Evolutionary conservation across 2,329 filamentous ascomycete genomes (phyloP), one percentile per base, ranked within the genome.

Genomic region (Fusarium ramigenum): DNA sequence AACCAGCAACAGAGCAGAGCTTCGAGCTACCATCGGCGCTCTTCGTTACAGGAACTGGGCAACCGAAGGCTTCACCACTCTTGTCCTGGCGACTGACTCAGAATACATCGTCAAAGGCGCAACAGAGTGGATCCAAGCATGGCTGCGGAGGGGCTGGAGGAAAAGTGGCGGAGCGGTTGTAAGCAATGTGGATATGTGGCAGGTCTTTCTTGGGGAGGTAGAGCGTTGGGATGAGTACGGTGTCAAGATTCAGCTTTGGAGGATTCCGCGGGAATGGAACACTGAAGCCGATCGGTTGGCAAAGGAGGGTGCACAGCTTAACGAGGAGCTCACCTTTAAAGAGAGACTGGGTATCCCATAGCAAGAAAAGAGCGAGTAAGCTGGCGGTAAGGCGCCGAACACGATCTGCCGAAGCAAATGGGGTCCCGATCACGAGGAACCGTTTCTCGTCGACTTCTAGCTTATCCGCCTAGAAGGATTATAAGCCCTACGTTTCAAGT

Each of bases 161-260:
- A 86, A 79, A 14, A 67, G 59, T 2, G 66, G 56, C 5, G 78
- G 80, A 0, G 70, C 19, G 2, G 65, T 73, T 2, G 85, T 89
- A 50, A 85, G 85, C 75, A 89, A 89, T 67, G 79, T 76, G 65
- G 87, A 90, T 66, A 69, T 90, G 28, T 90, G 88, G 87, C 78
- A 88, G 73, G 69, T 78, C 19, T 76, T 90, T 5, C 78, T 88
- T 15, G 81, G 80, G 1, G 82, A 85, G 59, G 66, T 83, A 4
- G 83, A 85, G 67, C 66, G 70, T 30, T 70, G 57, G 25, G 30
- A 79, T 7, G 71, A 76, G 1, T 0, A 54, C 1, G 82, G 82
- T 0, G 42, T 86, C 30, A 62, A 73, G 11, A 78, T 88, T n/a
- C 36, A 80, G 43, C 84, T 89, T 72, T 89, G 86, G 87, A 79